Conservation (phyloP, 352 stramenopile genomes). For the Globisporangium carolinianum region DNA sequence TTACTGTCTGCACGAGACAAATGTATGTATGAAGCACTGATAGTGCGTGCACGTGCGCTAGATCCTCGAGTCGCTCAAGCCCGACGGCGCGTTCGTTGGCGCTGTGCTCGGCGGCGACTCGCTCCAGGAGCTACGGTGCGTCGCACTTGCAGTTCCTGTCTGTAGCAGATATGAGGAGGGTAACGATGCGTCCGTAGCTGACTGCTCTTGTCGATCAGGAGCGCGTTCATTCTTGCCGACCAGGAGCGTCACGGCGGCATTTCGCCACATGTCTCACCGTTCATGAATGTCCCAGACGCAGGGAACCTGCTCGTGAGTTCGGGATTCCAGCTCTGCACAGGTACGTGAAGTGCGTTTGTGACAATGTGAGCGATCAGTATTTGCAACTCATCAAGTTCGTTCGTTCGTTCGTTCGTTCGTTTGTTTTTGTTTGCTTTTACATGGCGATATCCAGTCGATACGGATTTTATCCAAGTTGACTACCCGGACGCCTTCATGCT, state of each 20-base stretch:
- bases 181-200: no score
- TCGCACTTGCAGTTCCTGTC: slow-evolving; percentile 3
- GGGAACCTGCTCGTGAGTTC: slow-evolving; percentile 89
- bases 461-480: slow-evolving; percentile 92
- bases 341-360: slow-evolving; percentile 15
- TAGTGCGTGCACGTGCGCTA: slow-evolving; percentile 9
- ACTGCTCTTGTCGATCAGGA: slow-evolving; percentile 34
- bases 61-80: slow-evolving; percentile 88
- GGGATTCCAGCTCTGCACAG: slow-evolving; percentile 92
- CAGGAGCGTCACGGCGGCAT: slow-evolving; percentile 94
- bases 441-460: slow-evolving; percentile 78
- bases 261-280: slow-evolving; percentile 92
- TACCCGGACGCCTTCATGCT: slow-evolving; percentile 94
- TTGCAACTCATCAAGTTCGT: no score
- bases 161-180: no score
- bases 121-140: slow-evolving; percentile 90
- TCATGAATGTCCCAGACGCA: slow-evolving; percentile 94
- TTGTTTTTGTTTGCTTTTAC: slow-evolving; percentile 1
- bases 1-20: neutral
- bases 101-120: slow-evolving; percentile 94
- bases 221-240: slow-evolving; percentile 91
- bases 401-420: slow-evolving; percentile 1
- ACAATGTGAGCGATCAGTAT: no score
- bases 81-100: slow-evolving; percentile 95
- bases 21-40: neutral